Evolutionary conservation across 2,329 filamentous ascomycete genomes (phyloP), one percentile per base, ranked within the genome.

Genomic region (Diaporthe sp.): DNA sequence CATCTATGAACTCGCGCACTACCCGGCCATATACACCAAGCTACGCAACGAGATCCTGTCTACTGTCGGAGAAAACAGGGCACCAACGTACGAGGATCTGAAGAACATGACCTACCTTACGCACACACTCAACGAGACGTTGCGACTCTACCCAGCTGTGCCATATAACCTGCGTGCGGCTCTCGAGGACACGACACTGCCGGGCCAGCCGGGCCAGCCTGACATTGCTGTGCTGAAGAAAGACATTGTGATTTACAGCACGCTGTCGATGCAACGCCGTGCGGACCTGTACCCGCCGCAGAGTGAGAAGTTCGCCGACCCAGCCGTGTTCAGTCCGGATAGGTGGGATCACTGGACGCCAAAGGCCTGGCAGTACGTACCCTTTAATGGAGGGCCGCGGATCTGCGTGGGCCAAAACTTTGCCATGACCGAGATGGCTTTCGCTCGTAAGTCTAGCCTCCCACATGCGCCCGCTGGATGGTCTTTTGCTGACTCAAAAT

Each of bases 331-430:
- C 73, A 78, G 77, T 13, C 81, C 81, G 1, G 80, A 82, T 13
- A 74, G 81, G n/a, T 82, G 81, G 81, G 78, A 80, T 12, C 54
- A 77, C 61, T 76, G 79, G 80, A 77, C 78, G 42, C 77, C 80
- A 8, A 77, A 79, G 78, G 61, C 79, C 12, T 85, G 82, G 82
- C 82, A 82, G 22, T 84, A 81, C 68, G 75, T 84, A 2, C 82
- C 82, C 8, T 85, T 84, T 75, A 85, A 84, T 76, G 83, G 83
- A 1, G 83, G 82, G 3, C 83, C 83, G 28, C 79, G 83, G 66
- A 82, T 89, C 66, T 91, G 89, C 76, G 87, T 91, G 45, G 89
- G 89, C 1, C 89, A 91, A 81, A 89, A 90, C 75, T 91, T 91
- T 81, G 89, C 89, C 4, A 86, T 88, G 80, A 87, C 89, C 3